phyloP scores from a whole-genome alignment of 2,329 filamentous ascomycete genomes.

The Pseudogymnoascus verrucosus region DNA sequence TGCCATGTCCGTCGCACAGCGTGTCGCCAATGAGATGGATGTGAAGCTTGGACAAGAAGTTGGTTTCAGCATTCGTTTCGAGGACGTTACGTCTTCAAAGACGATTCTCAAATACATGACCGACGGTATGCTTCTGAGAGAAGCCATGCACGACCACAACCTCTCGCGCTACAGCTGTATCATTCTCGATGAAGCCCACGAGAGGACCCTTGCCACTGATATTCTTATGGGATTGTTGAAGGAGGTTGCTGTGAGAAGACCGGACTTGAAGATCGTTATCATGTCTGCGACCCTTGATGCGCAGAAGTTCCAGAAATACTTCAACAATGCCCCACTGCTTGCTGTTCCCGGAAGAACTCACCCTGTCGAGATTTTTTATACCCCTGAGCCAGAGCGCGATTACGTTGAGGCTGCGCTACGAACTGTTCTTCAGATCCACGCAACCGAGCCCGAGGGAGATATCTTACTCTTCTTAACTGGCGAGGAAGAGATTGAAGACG shows the following conservation, averaged over 20 bases:
- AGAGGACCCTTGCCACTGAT: constrained; percentile 93
- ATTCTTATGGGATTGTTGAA: constrained; percentile 96
- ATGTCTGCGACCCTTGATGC: constrained; percentile 98
- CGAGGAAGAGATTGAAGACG: constrained; percentile 97
- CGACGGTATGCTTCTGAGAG: constrained; percentile 93
- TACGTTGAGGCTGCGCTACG: constrained; percentile 93
- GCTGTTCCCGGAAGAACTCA: constrained; percentile 92
- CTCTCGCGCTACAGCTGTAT: constrained; percentile 92
- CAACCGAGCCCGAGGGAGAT: constrained; percentile 84
- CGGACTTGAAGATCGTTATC: constrained; percentile 96
- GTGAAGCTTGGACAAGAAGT: constrained; percentile 89
- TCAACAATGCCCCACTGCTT: constrained; percentile 85
- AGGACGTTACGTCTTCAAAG: constrained; percentile 81
- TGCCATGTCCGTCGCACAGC: constrained; percentile 96
- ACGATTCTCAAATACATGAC: constrained; percentile 99
- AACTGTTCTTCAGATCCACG: constrained; percentile 94
- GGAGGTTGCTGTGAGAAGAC: constrained; percentile 70
- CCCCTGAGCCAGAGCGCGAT: constrained; percentile 88
- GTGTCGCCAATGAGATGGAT: constrained; percentile 95
- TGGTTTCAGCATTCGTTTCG: constrained; percentile 98
- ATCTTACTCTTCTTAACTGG: constrained; percentile 92
- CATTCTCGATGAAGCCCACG: constrained; percentile 97
- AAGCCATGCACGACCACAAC: constrained; percentile 93
- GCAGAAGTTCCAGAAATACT: constrained; percentile 96
- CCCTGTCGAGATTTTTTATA: constrained; percentile 98